A percentile compares a stretch with the other conserved stretches of the same genome.
These are phyloP conservation scores for Penicillium sp. DNA, from an alignment of 2,329 filamentous ascomycete species.

Conservation along the genomic window DNA sequence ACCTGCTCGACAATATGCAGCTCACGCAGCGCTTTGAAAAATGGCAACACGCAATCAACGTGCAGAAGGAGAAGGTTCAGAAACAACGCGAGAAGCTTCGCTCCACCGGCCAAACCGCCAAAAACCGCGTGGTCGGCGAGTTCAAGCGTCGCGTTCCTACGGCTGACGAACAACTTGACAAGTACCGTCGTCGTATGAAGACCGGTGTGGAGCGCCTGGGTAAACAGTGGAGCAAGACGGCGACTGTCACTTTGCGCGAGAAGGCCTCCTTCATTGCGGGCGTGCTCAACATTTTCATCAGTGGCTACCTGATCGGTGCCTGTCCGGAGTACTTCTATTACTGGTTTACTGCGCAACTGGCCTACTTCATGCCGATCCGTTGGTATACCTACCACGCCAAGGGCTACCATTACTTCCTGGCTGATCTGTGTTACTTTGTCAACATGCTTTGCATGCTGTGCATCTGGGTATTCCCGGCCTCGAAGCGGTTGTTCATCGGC, in stretches of 20 bases:
- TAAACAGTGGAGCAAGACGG: conserved; percentile 84
- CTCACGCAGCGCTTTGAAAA: conserved; percentile 89
- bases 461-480: conserved; percentile 88
- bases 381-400: conserved; percentile 88
- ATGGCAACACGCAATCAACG: conserved; percentile 79
- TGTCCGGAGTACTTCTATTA: conserved; percentile 83
- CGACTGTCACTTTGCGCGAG: conserved; percentile 84
- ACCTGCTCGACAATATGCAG: conserved; percentile 90
- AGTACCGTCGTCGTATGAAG: conserved; percentile 86
- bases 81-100: conserved; percentile 81
- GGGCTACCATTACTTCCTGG: conserved; percentile 96
- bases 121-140: conserved; percentile 87
- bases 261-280: conserved; percentile 96
- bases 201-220: conserved; percentile 85
- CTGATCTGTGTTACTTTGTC: conserved; percentile 97
- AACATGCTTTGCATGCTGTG: conserved; percentile 82
- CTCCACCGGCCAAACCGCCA: conserved; percentile 75
- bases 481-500: conserved; percentile 88
- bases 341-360: conserved; percentile 86
- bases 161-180: conserved; percentile 89
- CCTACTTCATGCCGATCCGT: conserved; percentile 97
- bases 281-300: conserved; percentile 96
- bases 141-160: conserved; percentile 85
- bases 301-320: conserved; percentile 88
- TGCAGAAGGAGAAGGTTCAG: conserved; percentile 82